Evolutionary conservation across 1,284 basidiomycete genomes (phyloP).

Genomic region (Heterobasidion occidentale): DNA sequence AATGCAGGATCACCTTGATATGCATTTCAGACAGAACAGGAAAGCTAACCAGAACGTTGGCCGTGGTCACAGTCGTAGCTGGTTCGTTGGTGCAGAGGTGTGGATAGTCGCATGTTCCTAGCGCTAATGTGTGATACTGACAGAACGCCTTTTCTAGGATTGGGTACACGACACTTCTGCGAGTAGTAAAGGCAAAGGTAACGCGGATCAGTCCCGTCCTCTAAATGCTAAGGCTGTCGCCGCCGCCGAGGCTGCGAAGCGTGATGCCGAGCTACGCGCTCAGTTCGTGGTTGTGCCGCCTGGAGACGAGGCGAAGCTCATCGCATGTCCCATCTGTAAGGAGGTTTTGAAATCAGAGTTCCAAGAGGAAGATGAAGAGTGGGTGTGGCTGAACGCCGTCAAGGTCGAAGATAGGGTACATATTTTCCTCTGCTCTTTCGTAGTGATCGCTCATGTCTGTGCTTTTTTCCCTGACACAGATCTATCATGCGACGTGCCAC

Average conservation of each 20-base stretch:
- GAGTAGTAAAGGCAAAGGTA: constrained; percentile 60
- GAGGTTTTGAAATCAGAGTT: constrained; percentile 91
- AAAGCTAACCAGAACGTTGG: constrained; percentile 80
- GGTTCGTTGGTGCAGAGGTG: constrained; percentile 85
- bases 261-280: constrained; percentile 67
- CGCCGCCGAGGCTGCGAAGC: constrained; percentile 62
- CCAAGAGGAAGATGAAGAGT: constrained; percentile 95
- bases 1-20: constrained; percentile 89
- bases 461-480: constrained; percentile 28
- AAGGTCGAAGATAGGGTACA: constrained; percentile 76
- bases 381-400: constrained; percentile 95
- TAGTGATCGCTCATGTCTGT: constrained; percentile 1
- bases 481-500: constrained; percentile 90
- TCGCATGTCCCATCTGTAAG: constrained; percentile 96
- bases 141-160: constrained; percentile 41
- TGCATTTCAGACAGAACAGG: constrained; percentile 94
- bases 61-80: constrained; percentile 85
- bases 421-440: constrained; percentile 7
- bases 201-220: constrained; percentile 40
- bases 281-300: constrained; percentile 85
- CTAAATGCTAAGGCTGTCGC: constrained; percentile 48
- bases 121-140: constrained; percentile 3
- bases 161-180: constrained; percentile 68
- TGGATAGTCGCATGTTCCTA: constrained; percentile 17
- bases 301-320: constrained; percentile 71